Base-by-base conservation (phyloP, 176 grass and related monocot genomes). In the Triticum turgidum region DNA sequence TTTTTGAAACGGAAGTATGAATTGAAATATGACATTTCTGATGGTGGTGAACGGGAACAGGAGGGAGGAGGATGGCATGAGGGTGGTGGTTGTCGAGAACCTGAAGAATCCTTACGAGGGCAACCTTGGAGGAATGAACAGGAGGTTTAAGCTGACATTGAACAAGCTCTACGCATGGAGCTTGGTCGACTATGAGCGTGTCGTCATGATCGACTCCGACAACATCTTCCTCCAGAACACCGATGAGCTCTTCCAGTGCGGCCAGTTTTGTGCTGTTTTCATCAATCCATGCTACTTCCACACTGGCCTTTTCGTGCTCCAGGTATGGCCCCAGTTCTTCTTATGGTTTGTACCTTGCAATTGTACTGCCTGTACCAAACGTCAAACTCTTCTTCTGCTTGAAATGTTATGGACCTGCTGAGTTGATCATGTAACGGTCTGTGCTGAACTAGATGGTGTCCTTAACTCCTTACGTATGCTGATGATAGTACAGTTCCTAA, bases 271-370 rank as follows among this genome's bases (percentile, higher is more conserved):
- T 14, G 96, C 93, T 17, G 96, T 98, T 61, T 98, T 94, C 90
- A 98, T 98, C 88, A 98, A 98, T 63, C 96, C 96, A 3, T 98
- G 96, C 87, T 96, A 96, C 79, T 98, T 98, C 80, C 96, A 98
- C 87, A 98, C 96, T 0, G 96, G 96, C 4, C 96, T 98, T 79
- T 98, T 98, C 45, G 96, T 98, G 42, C 96, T 98, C 80, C 88
- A 98, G 93, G 96, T 98, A 91, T 38, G 24, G 17, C 25, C 39
- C 3, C 3, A 73, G 22, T 29, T 72, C 29, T n/a, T 34, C 47
- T 29, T 27, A 5, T 9, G 30, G 5, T 20, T 35, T 54, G 5
- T 76, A 65, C 2, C 76, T 33, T 22, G 20, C 66, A 54, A 10
- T 3, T 54, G 20, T n/a, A 54, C 33, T 20, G 20, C 24, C 44